A percentile compares a stretch with the other conserved stretches of the same genome.
Evolutionary conservation across 257 asterid species (phyloP).

Genomic region (Coffea canephora): DNA sequence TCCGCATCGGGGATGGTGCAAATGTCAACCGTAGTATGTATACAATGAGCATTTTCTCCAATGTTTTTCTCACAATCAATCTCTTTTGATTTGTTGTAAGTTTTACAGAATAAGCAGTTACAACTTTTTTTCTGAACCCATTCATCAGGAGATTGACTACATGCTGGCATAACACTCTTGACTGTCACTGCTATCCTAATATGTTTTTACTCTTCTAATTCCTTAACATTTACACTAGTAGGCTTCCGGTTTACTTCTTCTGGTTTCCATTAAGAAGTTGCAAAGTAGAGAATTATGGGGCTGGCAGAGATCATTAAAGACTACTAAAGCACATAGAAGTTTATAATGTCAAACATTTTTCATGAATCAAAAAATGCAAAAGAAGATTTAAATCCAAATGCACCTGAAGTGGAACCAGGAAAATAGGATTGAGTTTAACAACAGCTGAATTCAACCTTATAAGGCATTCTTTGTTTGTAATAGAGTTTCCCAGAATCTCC

Average conservation of each 20-base stretch:
- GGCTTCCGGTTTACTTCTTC: background rate
- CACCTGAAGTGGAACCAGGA: background rate
- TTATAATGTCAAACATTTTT: background rate
- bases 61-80: background rate
- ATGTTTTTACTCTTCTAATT: background rate
- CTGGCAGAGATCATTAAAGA: background rate
- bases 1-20: slow-evolving; percentile 61
- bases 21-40: slow-evolving; percentile 49
- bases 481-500: background rate
- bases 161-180: background rate
- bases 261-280: background rate
- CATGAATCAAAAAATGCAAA: background rate
- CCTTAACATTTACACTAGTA: background rate
- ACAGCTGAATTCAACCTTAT: background rate
- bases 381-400: background rate
- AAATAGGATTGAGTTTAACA: background rate
- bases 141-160: background rate
- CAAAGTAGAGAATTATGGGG: background rate
- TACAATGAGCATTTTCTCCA: background rate
- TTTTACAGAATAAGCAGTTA: background rate
- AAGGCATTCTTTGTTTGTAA: background rate
- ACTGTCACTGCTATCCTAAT: background rate
- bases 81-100: background rate
- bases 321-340: background rate
- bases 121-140: background rate